These are phyloP conservation scores for Fonsecaea erecta DNA, from an alignment of 2,329 filamentous ascomycete genomes.

Conservation along the genomic window DNA sequence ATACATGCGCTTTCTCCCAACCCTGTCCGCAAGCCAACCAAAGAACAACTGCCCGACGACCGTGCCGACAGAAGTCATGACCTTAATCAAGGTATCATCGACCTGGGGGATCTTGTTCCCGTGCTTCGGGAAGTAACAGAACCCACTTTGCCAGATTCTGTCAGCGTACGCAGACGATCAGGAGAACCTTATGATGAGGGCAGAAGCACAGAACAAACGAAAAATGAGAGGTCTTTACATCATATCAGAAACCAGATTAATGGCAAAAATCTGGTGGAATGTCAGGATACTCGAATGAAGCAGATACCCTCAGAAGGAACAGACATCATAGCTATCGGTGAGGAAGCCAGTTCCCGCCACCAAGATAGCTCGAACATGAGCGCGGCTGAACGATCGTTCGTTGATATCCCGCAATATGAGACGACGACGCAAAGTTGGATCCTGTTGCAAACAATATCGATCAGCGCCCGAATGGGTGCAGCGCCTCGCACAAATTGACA, in stretches of 20 bases:
- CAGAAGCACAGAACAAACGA: slow-evolving; percentile 48
- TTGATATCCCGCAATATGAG: slow-evolving; percentile 20
- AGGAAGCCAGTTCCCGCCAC: slow-evolving; percentile 87
- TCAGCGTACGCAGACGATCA: slow-evolving; percentile 67
- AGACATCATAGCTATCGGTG: slow-evolving; percentile 73
- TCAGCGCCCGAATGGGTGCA: neutral
- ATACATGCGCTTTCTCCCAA: slow-evolving; percentile 84
- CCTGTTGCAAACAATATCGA: slow-evolving; percentile 1
- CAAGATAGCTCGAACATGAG: slow-evolving; percentile 75
- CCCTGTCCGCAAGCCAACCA: slow-evolving; percentile 74
- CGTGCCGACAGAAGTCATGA: slow-evolving; percentile 79
- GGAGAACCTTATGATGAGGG: slow-evolving; percentile 72
- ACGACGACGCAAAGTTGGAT: slow-evolving; percentile 21
- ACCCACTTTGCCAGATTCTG: slow-evolving; percentile 51
- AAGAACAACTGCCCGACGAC: slow-evolving; percentile 80
- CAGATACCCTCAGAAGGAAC: neutral
- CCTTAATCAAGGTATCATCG: slow-evolving; percentile 81
- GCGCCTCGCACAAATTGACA: neutral
- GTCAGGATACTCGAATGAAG: neutral
- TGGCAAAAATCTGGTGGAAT: slow-evolving; percentile 15
- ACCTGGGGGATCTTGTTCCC: slow-evolving; percentile 61
- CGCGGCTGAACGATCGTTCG: slow-evolving; percentile 57
- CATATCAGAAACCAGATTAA: slow-evolving; percentile 20
- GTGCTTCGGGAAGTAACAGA: slow-evolving; percentile 72
- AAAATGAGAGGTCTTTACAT: neutral